phyloP scores from a whole-genome alignment of 129 eudicot genomes.

The Flaveria bidentis region DNA sequence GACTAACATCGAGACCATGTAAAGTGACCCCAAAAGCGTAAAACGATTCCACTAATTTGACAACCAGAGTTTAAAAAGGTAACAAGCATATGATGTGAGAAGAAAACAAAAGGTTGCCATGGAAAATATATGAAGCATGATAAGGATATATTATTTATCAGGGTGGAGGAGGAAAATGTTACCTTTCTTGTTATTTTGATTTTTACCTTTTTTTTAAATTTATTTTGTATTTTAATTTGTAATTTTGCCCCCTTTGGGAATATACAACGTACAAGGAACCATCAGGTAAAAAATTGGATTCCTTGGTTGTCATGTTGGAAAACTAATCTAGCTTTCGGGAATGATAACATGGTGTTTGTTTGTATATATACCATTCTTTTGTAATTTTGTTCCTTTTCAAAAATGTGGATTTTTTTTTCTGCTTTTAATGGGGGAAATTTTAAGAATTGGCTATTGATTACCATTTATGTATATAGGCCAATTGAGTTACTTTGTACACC shows the following conservation, averaged over 20 bases:
- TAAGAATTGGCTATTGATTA: no score
- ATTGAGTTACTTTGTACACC: no score
- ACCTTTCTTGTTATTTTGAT: conserved; percentile 22
- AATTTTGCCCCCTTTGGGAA: conserved; percentile 37
- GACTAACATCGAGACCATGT: conserved; percentile 62
- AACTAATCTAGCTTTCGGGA: conserved; percentile 39
- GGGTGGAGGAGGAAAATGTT: conserved; percentile 27
- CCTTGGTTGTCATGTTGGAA: conserved; percentile 50
- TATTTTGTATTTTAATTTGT: conserved; percentile 18
- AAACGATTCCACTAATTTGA: background rate
- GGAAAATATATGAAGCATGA: conserved; percentile 22
- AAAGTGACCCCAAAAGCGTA: conserved; percentile 22
- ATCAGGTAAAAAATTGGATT: conserved; percentile 47
- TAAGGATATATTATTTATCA: conserved; percentile 12
- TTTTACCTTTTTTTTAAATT: background rate
- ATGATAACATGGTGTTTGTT: conserved; percentile 7
- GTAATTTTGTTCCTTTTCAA: no score
- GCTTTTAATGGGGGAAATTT: no score
- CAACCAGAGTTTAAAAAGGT: conserved; percentile 16
- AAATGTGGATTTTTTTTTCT: no score
- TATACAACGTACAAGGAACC: conserved; percentile 35
- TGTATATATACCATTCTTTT: no score
- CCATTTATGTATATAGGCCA: no score
- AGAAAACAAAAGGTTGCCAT: conserved; percentile 29
- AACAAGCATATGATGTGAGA: conserved; percentile 22